Evolutionary conservation across 2,329 filamentous ascomycete species (phyloP).

Genomic region (Beauveria sp.): DNA sequence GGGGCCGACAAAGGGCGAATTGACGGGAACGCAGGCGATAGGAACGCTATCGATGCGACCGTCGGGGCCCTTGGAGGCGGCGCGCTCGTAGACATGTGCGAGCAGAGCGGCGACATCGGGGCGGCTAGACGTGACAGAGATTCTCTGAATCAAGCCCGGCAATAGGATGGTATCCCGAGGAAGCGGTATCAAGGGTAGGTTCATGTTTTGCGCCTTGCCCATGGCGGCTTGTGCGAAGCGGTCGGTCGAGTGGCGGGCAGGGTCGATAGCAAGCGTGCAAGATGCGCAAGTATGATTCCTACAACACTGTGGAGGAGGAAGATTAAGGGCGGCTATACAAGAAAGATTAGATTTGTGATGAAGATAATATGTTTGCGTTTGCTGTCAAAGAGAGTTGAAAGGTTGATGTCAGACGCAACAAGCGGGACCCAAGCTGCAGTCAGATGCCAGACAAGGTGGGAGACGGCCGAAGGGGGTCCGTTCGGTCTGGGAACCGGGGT

Average conservation of each 20-base stretch:
- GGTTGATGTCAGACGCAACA: constrained; percentile 5
- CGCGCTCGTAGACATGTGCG: constrained; percentile 73
- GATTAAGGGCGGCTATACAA: background rate
- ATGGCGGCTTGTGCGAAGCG: constrained; percentile 20
- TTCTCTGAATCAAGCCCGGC: constrained; percentile 76
- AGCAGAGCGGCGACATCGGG: constrained; percentile 85
- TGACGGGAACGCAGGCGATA: constrained; percentile 81
- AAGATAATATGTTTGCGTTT: background rate
- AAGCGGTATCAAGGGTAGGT: constrained; percentile 73
- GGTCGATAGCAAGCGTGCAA: background rate
- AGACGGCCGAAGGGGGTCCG: background rate
- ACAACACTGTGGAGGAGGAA: background rate
- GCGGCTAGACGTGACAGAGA: constrained; percentile 70
- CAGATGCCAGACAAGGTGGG: background rate
- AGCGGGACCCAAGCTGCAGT: background rate
- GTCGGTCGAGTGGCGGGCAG: constrained; percentile 3
- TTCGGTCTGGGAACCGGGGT: background rate
- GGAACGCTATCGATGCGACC: constrained; percentile 60
- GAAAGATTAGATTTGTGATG: background rate
- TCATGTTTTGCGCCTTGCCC: constrained; percentile 34
- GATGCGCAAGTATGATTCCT: background rate
- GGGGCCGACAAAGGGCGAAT: constrained; percentile 62
- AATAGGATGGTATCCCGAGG: constrained; percentile 74
- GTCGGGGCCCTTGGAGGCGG: constrained; percentile 58
- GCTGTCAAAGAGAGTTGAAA: background rate